Percentiles rank a stretch among this genome's conserved stretches.
Conservation (phyloP, 78 protist genomes). For the Protostelium mycophagum region DNA sequence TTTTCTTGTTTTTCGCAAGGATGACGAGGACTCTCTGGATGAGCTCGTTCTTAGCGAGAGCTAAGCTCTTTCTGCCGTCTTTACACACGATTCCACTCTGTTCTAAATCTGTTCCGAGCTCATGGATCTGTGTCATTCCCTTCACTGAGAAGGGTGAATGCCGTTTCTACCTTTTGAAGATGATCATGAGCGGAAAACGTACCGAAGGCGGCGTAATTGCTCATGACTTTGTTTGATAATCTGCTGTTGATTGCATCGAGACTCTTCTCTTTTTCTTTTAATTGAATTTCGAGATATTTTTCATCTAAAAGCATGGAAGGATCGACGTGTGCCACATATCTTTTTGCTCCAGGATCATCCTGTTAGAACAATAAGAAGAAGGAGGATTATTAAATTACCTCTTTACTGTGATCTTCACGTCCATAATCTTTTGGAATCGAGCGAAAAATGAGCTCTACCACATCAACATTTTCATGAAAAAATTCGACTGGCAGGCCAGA, state of each 20-base stretch:
- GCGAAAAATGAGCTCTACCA: neutral
- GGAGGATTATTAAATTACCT: neutral
- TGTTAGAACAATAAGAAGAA: neutral
- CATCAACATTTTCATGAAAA: neutral
- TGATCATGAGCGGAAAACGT: no score
- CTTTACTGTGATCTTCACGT: neutral
- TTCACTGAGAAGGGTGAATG: constrained; percentile 10
- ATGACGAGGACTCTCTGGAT: constrained; percentile 28
- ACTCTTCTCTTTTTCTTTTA: neutral
- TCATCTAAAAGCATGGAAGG: neutral
- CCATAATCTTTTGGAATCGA: neutral
- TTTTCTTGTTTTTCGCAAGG: constrained; percentile 31
- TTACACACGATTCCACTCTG: constrained; percentile 25
- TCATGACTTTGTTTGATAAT: constrained; percentile 28
- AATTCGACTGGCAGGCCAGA: neutral
- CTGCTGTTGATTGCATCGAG: constrained; percentile 41
- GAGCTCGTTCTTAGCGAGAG: constrained; percentile 33
- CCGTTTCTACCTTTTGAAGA: neutral
- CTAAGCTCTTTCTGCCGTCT: constrained; percentile 26
- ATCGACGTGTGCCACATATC: neutral
- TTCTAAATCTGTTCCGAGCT: constrained; percentile 47
- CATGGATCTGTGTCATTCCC: constrained; percentile 67
- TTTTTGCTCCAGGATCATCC: neutral
- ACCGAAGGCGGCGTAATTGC: constrained; percentile 54
- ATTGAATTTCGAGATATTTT: neutral